Evolutionary conservation across 2,329 filamentous ascomycete genomes (phyloP).

Genomic region (Cercospora sp.): DNA sequence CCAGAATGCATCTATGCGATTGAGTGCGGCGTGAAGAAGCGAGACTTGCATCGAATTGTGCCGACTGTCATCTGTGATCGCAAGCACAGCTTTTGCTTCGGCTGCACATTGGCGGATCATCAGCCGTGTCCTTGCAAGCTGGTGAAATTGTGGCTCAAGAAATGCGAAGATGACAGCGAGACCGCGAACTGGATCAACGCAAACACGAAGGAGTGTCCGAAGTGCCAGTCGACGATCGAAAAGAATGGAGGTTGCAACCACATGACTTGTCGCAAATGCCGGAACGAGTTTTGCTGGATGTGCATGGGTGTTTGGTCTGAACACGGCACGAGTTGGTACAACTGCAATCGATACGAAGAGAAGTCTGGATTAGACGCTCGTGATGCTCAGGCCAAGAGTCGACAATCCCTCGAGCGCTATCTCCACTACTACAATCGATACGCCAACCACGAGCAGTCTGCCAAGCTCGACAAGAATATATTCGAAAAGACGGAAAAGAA

Average conservation of each 20-base stretch:
- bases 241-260: constrained; percentile 99
- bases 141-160: constrained; percentile 95
- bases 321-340: constrained; percentile 99
- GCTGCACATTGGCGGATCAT: constrained; percentile 84
- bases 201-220: constrained; percentile 97
- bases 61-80: constrained; percentile 87
- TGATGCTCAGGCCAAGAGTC: constrained; percentile 86
- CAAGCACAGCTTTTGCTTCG: constrained; percentile 89
- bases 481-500: constrained; percentile 97
- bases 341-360: constrained; percentile 96
- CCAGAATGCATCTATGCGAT: constrained; percentile 95
- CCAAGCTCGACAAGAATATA: constrained; percentile 93
- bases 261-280: constrained; percentile 96
- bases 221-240: constrained; percentile 94
- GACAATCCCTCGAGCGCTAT: constrained; percentile 91
- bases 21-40: constrained; percentile 83
- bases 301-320: constrained; percentile 99
- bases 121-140: constrained; percentile 88
- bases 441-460: constrained; percentile 97
- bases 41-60: constrained; percentile 79
- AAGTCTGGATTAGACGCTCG: constrained; percentile 89
- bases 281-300: constrained; percentile 99
- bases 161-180: constrained; percentile 96
- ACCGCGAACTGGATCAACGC: constrained; percentile 99
- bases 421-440: constrained; percentile 99